Evolutionary conservation across 1,284 basidiomycete species (phyloP).

Genomic region (Ganoderma lucidum): DNA sequence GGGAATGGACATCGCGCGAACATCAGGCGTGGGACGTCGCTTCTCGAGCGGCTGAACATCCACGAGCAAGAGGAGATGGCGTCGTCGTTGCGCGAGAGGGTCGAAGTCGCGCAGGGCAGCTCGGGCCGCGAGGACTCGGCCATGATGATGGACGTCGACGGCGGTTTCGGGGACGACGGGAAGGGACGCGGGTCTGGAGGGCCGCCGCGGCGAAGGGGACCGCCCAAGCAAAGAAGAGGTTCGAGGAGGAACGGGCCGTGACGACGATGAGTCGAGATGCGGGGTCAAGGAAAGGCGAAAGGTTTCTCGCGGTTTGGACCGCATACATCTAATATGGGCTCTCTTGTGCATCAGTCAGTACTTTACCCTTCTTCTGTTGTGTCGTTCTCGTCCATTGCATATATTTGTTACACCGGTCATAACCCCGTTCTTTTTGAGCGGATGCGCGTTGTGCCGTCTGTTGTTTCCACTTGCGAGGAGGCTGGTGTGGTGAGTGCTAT

Average conservation of each 20-base stretch:
- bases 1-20: constrained; percentile 39
- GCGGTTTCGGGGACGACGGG: constrained; percentile 8
- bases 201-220: background rate
- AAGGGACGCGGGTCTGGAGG: constrained; percentile 2
- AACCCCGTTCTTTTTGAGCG: background rate
- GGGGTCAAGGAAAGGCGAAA: background rate
- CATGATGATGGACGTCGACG: constrained; percentile 26
- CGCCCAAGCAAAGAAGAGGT: background rate
- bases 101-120: constrained; percentile 35
- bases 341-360: constrained; percentile 4
- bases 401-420: constrained; percentile 1
- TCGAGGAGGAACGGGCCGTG: constrained; percentile 6
- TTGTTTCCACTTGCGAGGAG: background rate
- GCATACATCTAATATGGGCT: background rate
- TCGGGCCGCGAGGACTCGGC: constrained; percentile 7
- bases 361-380: background rate
- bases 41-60: constrained; percentile 48
- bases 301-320: background rate
- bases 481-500: background rate
- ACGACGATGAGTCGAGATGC: background rate
- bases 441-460: background rate
- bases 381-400: background rate
- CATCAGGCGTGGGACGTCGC: constrained; percentile 44
- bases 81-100: constrained; percentile 49
- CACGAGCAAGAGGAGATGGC: constrained; percentile 29